Percentiles rank a stretch among this genome's conserved stretches.
These are phyloP conservation scores for Chloranthus sessilifolius DNA, from an alignment of 164 flowering plant species.

Conservation along the genomic window DNA sequence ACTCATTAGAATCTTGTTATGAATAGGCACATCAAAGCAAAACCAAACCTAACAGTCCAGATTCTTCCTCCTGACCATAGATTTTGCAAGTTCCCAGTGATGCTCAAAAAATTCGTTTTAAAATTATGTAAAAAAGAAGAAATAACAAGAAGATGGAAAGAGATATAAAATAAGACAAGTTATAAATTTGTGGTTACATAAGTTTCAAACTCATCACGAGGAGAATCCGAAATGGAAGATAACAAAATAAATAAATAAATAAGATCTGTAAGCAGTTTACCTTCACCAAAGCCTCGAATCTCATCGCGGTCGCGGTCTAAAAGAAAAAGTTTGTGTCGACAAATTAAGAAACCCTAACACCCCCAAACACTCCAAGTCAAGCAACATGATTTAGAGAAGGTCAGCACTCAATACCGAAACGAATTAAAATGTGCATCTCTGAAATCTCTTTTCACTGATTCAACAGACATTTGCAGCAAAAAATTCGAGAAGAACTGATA, in stretches of 20 bases:
- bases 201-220: background rate
- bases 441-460: too few species aligned
- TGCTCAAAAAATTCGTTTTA: background rate
- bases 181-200: background rate
- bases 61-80: too few species aligned
- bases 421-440: too few species aligned
- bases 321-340: conserved; percentile 4
- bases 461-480: background rate
- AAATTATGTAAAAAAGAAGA: background rate
- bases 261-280: conserved; percentile 6
- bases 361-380: background rate
- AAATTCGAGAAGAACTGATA: background rate
- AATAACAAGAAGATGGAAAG: background rate
- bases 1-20: too few species aligned
- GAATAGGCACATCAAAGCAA: too few species aligned
- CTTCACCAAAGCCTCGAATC: background rate
- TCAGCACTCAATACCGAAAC: background rate
- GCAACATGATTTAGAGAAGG: background rate
- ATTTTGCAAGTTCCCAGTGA: too few species aligned
- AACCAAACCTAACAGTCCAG: too few species aligned
- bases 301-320: background rate
- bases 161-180: too few species aligned
- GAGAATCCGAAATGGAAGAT: background rate
- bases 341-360: conserved; percentile 12
- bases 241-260: background rate